Conservation (phyloP, 495 filamentous ascomycete species). For the Penicillium fimorum region DNA sequence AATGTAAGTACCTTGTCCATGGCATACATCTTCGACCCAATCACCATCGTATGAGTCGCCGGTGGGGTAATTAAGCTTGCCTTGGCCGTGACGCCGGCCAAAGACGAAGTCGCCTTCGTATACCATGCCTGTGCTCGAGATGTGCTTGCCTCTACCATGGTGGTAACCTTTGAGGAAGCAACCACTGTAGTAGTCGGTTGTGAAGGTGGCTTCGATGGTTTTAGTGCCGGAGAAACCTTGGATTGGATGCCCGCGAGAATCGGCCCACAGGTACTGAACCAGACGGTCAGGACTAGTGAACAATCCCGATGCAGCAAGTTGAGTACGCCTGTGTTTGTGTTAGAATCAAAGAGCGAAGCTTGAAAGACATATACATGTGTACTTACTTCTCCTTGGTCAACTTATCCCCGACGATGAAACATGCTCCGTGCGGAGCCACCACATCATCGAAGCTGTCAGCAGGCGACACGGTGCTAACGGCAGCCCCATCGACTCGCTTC, state of each 20-base stretch:
- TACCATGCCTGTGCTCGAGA: slow-evolving; percentile 52
- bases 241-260: slow-evolving; percentile 44
- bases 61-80: slow-evolving; percentile 58
- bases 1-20: slow-evolving; percentile 58
- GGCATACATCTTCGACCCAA: slow-evolving; percentile 54
- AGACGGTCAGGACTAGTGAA: slow-evolving; percentile 46
- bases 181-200: slow-evolving; percentile 47
- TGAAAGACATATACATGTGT: not conserved
- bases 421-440: slow-evolving; percentile 41
- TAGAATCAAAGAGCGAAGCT: slow-evolving; percentile 7
- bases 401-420: slow-evolving; percentile 47
- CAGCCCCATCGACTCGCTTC: slow-evolving; percentile 44
- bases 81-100: slow-evolving; percentile 53
- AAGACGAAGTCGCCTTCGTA: slow-evolving; percentile 57
- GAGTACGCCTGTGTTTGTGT: slow-evolving; percentile 27
- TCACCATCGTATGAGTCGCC: slow-evolving; percentile 63
- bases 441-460: slow-evolving; percentile 40
- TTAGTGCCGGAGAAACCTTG: slow-evolving; percentile 45
- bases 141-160: slow-evolving; percentile 53
- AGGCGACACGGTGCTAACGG: slow-evolving; percentile 39
- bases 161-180: slow-evolving; percentile 49
- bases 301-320: slow-evolving; percentile 40
- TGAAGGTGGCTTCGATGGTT: slow-evolving; percentile 48
- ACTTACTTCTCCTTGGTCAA: slow-evolving; percentile 41
- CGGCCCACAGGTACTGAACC: slow-evolving; percentile 48